phyloP scores from a whole-genome alignment of 768 basidiomycete genomes.

The Mrakia frigida region DNA sequence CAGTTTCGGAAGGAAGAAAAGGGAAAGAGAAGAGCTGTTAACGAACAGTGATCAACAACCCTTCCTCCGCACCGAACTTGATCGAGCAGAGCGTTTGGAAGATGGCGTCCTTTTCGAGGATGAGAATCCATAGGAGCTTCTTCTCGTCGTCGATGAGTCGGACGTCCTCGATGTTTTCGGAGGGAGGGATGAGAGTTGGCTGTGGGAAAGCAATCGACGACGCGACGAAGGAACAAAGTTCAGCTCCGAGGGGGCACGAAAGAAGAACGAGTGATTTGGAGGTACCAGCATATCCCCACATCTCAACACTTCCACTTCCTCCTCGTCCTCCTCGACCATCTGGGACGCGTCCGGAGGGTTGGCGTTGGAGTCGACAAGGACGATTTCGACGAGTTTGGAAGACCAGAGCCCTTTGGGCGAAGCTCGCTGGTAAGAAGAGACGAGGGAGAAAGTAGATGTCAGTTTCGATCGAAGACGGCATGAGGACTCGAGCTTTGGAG shows the following conservation, averaged over 20 bases:
- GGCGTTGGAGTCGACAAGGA: background rate
- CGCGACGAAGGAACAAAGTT: background rate
- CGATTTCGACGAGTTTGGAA: constrained; percentile 1
- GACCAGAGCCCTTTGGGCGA: constrained; percentile 28
- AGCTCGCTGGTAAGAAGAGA: background rate
- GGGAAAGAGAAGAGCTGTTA: background rate
- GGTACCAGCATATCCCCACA: background rate
- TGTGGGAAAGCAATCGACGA: background rate
- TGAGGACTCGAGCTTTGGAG: too few species aligned
- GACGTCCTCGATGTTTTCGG: constrained; percentile 11
- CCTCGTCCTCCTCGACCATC: background rate
- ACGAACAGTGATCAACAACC: constrained; percentile 70
- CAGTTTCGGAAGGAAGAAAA: background rate
- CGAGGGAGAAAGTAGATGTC: too few species aligned
- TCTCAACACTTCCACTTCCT: background rate
- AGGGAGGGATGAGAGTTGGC: constrained; percentile 25
- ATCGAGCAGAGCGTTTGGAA: constrained; percentile 76
- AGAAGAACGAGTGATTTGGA: background rate
- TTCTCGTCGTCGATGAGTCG: background rate
- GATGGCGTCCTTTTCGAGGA: constrained; percentile 97
- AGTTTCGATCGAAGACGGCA: too few species aligned
- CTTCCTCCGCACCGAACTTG: constrained; percentile 59
- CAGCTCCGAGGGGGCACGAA: background rate
- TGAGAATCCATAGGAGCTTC: constrained; percentile 66
- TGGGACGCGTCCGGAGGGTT: too few species aligned